Evolutionary conservation across 805 yeast species (phyloP).

Genomic region (Hanseniaspora clermontiae): DNA sequence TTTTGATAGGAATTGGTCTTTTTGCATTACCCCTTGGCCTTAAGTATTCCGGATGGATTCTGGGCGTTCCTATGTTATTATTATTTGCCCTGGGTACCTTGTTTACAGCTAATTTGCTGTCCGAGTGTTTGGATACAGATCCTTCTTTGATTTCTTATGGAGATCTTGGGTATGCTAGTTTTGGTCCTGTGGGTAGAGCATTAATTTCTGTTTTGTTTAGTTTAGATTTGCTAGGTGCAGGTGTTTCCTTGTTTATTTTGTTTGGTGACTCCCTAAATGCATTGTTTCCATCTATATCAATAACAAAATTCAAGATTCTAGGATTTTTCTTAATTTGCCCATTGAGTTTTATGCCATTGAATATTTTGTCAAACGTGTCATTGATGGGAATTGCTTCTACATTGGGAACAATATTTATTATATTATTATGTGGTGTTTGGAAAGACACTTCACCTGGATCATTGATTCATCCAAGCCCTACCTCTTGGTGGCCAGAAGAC

Average conservation of each 20-base stretch:
- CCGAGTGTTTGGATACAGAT: constrained; percentile 68
- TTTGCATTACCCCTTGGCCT: constrained; percentile 62
- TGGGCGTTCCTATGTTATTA: constrained; percentile 48
- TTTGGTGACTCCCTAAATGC: constrained; percentile 79
- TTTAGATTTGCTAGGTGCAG: constrained; percentile 64
- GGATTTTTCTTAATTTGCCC: constrained; percentile 67
- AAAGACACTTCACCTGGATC: constrained; percentile 65
- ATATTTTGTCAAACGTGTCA: constrained; percentile 55
- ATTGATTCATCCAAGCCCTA: constrained; percentile 39
- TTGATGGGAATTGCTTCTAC: constrained; percentile 63
- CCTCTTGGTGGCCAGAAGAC: constrained; percentile 53
- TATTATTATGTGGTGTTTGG: constrained; percentile 50
- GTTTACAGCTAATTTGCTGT: constrained; percentile 63
- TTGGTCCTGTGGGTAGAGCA: constrained; percentile 63
- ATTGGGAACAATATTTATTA: constrained; percentile 45
- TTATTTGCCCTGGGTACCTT: constrained; percentile 56
- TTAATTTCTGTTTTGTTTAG: constrained; percentile 63
- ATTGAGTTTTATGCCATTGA: constrained; percentile 66
- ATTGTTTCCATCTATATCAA: constrained; percentile 41
- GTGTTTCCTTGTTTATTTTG: constrained; percentile 66
- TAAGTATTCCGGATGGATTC: constrained; percentile 54
- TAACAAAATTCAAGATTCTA: constrained; percentile 47
- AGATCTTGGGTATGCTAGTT: constrained; percentile 76
- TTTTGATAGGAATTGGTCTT: constrained; percentile 63
- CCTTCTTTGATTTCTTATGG: constrained; percentile 75